Evolutionary conservation across 352 stramenopile genomes (phyloP), one percentile per base, ranked within the genome.

Genomic region (Thalassiosira pacifica): DNA sequence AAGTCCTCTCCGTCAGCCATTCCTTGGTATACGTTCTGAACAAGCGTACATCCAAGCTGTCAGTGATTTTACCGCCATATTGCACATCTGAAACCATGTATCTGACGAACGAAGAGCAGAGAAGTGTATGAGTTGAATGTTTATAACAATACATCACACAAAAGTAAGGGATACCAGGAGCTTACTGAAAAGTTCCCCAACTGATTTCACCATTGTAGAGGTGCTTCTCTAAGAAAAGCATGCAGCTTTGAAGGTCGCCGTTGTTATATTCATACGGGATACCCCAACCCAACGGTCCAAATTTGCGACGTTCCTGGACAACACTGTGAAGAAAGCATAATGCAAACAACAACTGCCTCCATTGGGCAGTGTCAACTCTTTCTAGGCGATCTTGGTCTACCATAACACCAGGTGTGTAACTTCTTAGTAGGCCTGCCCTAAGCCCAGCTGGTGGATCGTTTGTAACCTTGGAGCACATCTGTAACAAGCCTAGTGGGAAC

Each of bases 261-360:
- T 98, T 98, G 92, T 99, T 99, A 93, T 98, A 99, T 88, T 99
- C 97, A 93, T 99, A 99, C 26, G 97, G 97, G 61, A 99, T 99
- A 34, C 97, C 97, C 98, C 98, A 99, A 19, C 98, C 98, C 5
- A 99, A 92, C 3, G 98, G 96, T 0, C 98, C 97, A 86, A 99
- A 99, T 90, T 99, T 99, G 71, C 98, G 97, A 61, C 98, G 97
- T 89, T 99, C 98, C 73, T 99, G 98, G 37, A 99, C 97, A 53
- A 99, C 93, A 76, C 96, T 98, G 92, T 99, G 98, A 72, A 99
- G 87, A 83, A 99, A 99, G 84, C 97, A 99, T 48, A 99, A 89
- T 37, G 97, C 96, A 77, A 99, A 99, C 19, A 99, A 88, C 19
- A 99, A 81, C 73, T 99, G 97, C 3, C 97, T 93, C 98, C 98